These are phyloP conservation scores for Leccinum olivaceopallidum DNA, from an alignment of 768 basidiomycete species.

Conservation along the genomic window DNA sequence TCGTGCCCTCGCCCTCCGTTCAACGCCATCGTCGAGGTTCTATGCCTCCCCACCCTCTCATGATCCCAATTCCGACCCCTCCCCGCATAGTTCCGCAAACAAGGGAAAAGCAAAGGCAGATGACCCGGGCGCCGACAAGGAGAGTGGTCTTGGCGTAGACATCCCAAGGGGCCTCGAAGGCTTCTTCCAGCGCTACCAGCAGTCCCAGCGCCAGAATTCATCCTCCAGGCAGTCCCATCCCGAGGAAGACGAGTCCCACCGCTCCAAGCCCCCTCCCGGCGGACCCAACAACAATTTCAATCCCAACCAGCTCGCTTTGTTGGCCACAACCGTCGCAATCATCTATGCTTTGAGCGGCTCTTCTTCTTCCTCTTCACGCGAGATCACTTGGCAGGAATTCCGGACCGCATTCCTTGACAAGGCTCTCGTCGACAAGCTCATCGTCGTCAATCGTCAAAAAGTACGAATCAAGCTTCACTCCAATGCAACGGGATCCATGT, in stretches of 20 bases:
- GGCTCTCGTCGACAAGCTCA: slow-evolving; percentile 91
- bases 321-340: slow-evolving; percentile 60
- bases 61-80: slow-evolving; percentile 29
- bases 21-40: slow-evolving; percentile 38
- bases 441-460: slow-evolving; percentile 85
- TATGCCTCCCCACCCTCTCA: slow-evolving; percentile 50
- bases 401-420: slow-evolving; percentile 95
- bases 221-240: slow-evolving; percentile 29
- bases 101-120: slow-evolving; percentile 39
- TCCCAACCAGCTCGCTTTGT: slow-evolving; percentile 55
- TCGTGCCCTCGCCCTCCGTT: slow-evolving; percentile 37
- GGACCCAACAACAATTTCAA: slow-evolving; percentile 52
- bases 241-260: slow-evolving; percentile 33
- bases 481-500: slow-evolving; percentile 80
- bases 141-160: slow-evolving; percentile 34
- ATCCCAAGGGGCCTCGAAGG: slow-evolving; percentile 72
- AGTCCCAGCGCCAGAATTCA: slow-evolving; percentile 35
- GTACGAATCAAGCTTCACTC: slow-evolving; percentile 93
- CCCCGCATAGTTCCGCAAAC: slow-evolving; percentile 16
- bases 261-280: slow-evolving; percentile 48
- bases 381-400: slow-evolving; percentile 99
- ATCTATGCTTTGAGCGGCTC: slow-evolving; percentile 59
- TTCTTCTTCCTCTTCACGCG: slow-evolving; percentile 57
- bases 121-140: slow-evolving; percentile 34
- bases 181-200: slow-evolving; percentile 70